Evolutionary conservation across 2,329 filamentous ascomycete genomes (phyloP).

Genomic region (Calycina herbarum): DNA sequence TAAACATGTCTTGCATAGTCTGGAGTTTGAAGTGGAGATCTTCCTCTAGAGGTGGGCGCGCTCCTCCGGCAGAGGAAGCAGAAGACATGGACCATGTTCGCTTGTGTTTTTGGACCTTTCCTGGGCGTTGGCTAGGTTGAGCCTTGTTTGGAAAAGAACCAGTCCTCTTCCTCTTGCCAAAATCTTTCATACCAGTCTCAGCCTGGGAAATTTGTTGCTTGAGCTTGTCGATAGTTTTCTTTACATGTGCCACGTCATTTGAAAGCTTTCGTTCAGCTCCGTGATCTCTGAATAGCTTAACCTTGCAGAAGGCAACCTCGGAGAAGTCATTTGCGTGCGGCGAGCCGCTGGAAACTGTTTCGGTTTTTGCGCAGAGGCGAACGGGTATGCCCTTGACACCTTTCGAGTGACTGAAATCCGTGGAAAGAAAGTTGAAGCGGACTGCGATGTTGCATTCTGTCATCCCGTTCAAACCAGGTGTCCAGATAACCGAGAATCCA

Average conservation of each 20-base stretch:
- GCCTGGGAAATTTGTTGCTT: slow-evolving; percentile 89
- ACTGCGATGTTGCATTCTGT: slow-evolving; percentile 85
- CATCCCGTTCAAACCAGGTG: slow-evolving; percentile 64
- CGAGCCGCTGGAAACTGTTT: slow-evolving; percentile 57
- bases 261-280: slow-evolving; percentile 93
- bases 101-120: slow-evolving; percentile 89
- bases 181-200: slow-evolving; percentile 66
- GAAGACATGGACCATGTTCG: slow-evolving; percentile 95
- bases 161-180: slow-evolving; percentile 62
- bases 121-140: slow-evolving; percentile 56
- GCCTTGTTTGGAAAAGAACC: slow-evolving; percentile 47
- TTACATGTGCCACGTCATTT: slow-evolving; percentile 91
- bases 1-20: slow-evolving; percentile 84
- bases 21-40: slow-evolving; percentile 78
- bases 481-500: slow-evolving; percentile 90
- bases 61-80: slow-evolving; percentile 58
- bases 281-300: slow-evolving; percentile 95
- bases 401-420: slow-evolving; percentile 98
- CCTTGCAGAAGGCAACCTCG: slow-evolving; percentile 93
- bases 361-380: slow-evolving; percentile 87
- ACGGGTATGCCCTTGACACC: slow-evolving; percentile 98
- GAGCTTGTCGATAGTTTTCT: slow-evolving; percentile 94
- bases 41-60: slow-evolving; percentile 61
- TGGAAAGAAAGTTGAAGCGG: slow-evolving; percentile 97
- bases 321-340: slow-evolving; percentile 49